These are phyloP conservation scores for Schizochytrium sp. DNA, from an alignment of 108 stramenopile genomes.

Conservation along the genomic window DNA sequence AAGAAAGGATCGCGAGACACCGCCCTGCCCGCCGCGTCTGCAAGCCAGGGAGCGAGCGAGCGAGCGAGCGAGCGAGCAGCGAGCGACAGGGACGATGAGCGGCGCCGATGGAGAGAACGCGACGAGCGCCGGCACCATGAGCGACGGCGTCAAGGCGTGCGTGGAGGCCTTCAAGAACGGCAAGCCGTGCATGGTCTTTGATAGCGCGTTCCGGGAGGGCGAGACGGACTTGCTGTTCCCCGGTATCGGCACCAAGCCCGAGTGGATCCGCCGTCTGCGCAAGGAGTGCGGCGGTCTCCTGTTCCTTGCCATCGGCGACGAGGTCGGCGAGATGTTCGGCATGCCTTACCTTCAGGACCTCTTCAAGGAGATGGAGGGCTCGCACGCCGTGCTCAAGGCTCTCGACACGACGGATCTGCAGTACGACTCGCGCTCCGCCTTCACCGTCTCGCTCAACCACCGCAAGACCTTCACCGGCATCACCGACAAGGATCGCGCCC, in stretches of 20 bases:
- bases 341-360: slow-evolving; percentile 19
- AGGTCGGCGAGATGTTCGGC: slow-evolving; percentile 19
- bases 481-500: not conserved
- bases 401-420: not conserved
- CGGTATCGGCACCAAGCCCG: not conserved
- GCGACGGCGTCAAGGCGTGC: not conserved
- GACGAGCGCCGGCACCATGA: not conserved
- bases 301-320: slow-evolving; percentile 8
- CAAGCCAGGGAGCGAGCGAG: no score
- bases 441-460: not conserved
- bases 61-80: no score
- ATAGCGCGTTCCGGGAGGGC: slow-evolving; percentile 7
- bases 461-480: slow-evolving; percentile 14
- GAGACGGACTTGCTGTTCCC: not conserved
- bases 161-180: slow-evolving; percentile 12
- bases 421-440: slow-evolving; percentile 16
- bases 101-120: not conserved
- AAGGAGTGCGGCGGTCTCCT: not conserved
- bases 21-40: no score
- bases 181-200: slow-evolving; percentile 14
- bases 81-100: no score
- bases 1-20: no score
- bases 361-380: not conserved
- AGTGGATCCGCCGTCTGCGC: not conserved
- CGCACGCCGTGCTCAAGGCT: not conserved